phyloP scores from a whole-genome alignment of 2,329 filamentous ascomycete species.

The Xylaria sp. region DNA sequence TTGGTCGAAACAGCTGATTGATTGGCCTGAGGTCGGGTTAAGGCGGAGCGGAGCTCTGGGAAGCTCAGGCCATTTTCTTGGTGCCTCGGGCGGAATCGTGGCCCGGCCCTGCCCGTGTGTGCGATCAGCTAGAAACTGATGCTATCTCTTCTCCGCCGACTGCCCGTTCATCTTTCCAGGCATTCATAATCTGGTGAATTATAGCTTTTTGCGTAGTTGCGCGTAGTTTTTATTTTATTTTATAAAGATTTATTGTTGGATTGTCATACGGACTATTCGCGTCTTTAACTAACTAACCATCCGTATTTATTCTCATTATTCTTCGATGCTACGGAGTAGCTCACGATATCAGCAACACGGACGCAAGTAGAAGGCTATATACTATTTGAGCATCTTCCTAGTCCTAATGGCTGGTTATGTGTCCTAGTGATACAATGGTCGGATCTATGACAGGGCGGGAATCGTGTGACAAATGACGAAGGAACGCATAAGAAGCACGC shows the following conservation, averaged over 20 bases:
- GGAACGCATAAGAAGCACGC: not conserved
- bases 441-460: not conserved
- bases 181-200: no score
- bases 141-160: no score
- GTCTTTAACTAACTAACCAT: no score
- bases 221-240: no score
- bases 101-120: not conserved
- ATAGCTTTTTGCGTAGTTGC: no score
- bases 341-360: no score
- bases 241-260: no score
- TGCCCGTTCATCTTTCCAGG: no score
- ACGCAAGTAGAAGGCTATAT: not conserved
- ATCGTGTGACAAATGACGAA: not conserved
- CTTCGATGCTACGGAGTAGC: no score
- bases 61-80: slow-evolving; percentile 34
- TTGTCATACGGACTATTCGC: no score
- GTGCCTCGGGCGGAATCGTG: slow-evolving; percentile 11
- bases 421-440: not conserved
- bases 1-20: slow-evolving; percentile 29
- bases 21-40: slow-evolving; percentile 26
- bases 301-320: no score
- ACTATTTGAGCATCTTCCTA: not conserved
- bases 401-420: not conserved
- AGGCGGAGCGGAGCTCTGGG: slow-evolving; percentile 30
- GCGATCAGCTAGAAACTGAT: no score